A percentile compares a stretch with the other conserved stretches of the same genome.
Conservation (phyloP, 305 asterid genomes). For the Fraxinus platypoda region DNA sequence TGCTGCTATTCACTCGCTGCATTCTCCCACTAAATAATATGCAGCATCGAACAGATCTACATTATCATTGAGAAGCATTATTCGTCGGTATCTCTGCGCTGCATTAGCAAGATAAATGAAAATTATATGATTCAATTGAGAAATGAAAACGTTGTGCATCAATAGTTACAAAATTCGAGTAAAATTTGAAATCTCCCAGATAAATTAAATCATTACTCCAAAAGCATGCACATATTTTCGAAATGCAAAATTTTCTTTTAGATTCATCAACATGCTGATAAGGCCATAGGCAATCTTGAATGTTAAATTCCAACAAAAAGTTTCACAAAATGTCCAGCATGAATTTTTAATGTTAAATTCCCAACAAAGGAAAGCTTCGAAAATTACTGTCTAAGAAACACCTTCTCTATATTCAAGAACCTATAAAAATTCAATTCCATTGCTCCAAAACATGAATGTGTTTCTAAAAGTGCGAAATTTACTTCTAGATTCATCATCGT, state of each 20-base stretch:
- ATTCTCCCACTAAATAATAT: no score
- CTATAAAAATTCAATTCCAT: background rate
- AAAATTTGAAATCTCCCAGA: background rate
- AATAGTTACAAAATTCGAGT: background rate
- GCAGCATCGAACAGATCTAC: no score
- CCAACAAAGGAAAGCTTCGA: no score
- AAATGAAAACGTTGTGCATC: background rate
- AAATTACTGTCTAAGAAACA: no score
- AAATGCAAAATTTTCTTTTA: background rate
- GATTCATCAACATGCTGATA: background rate
- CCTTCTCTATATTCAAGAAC: no score
- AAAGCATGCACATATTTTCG: background rate
- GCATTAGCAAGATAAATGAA: constrained; percentile 13
- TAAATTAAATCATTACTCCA: background rate
- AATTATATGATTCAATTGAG: background rate
- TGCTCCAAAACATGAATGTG: background rate
- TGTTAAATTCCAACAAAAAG: no score
- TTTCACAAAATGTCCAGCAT: no score
- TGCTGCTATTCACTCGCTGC: no score
- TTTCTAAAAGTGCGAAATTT: background rate
- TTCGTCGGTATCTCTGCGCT: constrained; percentile 30
- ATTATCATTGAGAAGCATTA: constrained; percentile 14
- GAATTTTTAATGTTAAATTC: no score
- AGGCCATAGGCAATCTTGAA: no score
- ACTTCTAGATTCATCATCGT: background rate